Conservation (phyloP, 805 yeast genomes). For the Cyberlindnera sargentensis region DNA sequence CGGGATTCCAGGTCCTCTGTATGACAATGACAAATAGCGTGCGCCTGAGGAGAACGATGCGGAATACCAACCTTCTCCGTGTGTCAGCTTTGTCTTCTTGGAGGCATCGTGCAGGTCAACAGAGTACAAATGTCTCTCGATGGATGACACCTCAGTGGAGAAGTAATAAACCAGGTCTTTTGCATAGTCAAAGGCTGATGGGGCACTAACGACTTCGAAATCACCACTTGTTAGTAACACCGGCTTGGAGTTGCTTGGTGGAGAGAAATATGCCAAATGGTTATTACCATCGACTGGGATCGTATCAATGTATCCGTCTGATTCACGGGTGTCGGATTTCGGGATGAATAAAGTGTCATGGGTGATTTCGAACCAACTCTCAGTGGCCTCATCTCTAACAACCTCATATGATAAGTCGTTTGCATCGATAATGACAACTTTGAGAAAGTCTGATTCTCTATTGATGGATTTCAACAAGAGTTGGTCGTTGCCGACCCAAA, state of each 20-base stretch:
- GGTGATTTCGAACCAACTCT: conserved; percentile 72
- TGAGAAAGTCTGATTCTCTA: conserved; percentile 60
- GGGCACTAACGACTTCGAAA: conserved; percentile 87
- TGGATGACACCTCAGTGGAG: conserved; percentile 71
- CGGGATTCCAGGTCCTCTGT: conserved; percentile 77
- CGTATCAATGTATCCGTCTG: conserved; percentile 79
- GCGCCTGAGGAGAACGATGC: conserved; percentile 78
- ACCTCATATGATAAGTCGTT: conserved; percentile 27
- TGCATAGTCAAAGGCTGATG: conserved; percentile 51
- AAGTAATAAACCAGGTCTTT: conserved; percentile 49
- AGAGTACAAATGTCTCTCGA: conserved; percentile 77
- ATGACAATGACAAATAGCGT: conserved; percentile 61
- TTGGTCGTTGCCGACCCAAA: conserved; percentile 56
- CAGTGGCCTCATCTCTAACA: conserved; percentile 41
- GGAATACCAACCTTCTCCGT: conserved; percentile 55
- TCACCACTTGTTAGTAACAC: conserved; percentile 60
- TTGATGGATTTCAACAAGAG: conserved; percentile 53
- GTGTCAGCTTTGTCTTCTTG: conserved; percentile 27
- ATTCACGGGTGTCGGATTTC: conserved; percentile 34
- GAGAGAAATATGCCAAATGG: conserved; percentile 82
- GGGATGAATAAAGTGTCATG: conserved; percentile 58
- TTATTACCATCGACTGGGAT: conserved; percentile 52
- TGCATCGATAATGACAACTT: conserved; percentile 49
- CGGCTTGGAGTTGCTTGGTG: conserved; percentile 52
- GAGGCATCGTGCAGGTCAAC: conserved; percentile 45